phyloP scores from a whole-genome alignment of 2,329 filamentous ascomycete species.

The Penicillium olsonii region DNA sequence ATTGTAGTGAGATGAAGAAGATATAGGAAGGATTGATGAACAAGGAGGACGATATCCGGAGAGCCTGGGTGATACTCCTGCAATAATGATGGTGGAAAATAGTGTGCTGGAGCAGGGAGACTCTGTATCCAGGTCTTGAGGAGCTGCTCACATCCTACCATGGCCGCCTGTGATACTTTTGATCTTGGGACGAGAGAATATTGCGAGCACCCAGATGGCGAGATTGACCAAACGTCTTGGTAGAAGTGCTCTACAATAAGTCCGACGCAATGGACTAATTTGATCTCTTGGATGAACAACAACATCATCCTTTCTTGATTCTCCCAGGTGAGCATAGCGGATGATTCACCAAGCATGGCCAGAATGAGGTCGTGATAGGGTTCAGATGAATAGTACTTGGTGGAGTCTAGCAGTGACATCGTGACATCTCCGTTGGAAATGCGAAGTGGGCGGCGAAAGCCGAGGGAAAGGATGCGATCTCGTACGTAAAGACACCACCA shows the following conservation, averaged over 20 bases:
- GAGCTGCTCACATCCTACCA: slow-evolving; percentile 3
- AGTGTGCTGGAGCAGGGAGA: slow-evolving; percentile 6
- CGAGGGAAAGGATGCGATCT: slow-evolving; percentile 12
- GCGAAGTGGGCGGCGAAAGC: slow-evolving; percentile 8
- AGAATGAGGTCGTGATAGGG: slow-evolving; percentile 3
- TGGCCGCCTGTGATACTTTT: background rate
- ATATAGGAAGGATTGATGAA: slow-evolving; percentile 11
- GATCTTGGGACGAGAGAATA: slow-evolving; percentile 3
- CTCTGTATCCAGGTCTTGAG: slow-evolving; percentile 8
- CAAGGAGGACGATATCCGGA: slow-evolving; percentile 5
- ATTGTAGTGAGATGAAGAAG: slow-evolving; percentile 10
- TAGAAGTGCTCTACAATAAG: slow-evolving; percentile 6
- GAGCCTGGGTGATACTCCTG: background rate
- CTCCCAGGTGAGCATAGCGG: slow-evolving; percentile 8
- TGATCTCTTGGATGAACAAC: slow-evolving; percentile 8
- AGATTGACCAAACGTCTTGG: slow-evolving; percentile 2
- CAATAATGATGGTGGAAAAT: slow-evolving; percentile 3
- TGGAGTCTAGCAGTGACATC: slow-evolving; percentile 7
- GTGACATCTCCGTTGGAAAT: slow-evolving; percentile 9
- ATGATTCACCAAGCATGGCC: slow-evolving; percentile 5
- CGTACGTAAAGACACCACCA: slow-evolving; percentile 18
- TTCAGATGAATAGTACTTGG: slow-evolving; percentile 10
- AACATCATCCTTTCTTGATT: slow-evolving; percentile 12
- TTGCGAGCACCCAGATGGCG: background rate
- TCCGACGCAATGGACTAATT: slow-evolving; percentile 5